These are phyloP conservation scores for Pseudoperonospora humuli DNA, from an alignment of 352 stramenopile species.

Conservation along the genomic window DNA sequence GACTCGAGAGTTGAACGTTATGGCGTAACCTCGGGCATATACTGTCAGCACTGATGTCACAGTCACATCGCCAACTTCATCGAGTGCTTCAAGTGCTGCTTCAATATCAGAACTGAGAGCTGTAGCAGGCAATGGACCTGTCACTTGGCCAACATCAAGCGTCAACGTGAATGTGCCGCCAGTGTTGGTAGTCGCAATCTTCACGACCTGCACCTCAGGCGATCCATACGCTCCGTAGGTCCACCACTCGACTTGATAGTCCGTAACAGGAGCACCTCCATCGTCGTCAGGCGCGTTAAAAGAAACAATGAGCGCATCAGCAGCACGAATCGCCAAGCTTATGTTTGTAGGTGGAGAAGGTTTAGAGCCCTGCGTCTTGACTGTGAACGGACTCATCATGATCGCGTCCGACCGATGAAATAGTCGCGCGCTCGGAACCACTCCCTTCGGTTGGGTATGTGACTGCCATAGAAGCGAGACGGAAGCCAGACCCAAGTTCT, in stretches of 20 bases:
- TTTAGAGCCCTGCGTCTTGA: conserved; percentile 48
- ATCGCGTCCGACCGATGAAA: conserved; percentile 73
- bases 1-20: conserved; percentile 55
- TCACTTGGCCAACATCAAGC: conserved; percentile 37
- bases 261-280: conserved; percentile 75
- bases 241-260: conserved; percentile 89
- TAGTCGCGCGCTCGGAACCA: conserved; percentile 83
- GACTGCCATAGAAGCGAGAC: conserved; percentile 87
- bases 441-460: conserved; percentile 71
- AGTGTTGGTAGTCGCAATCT: conserved; percentile 67
- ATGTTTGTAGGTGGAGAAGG: conserved; percentile 37
- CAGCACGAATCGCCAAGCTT: conserved; percentile 36
- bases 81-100: conserved; percentile 66
- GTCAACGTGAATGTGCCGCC: conserved; percentile 79
- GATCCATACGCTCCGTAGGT: conserved; percentile 37
- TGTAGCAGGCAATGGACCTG: conserved; percentile 43
- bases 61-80: conserved; percentile 68
- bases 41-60: conserved; percentile 34
- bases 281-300: conserved; percentile 80
- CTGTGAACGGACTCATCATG: conserved; percentile 50
- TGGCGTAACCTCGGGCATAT: conserved; percentile 34
- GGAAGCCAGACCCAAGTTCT: conserved; percentile 82
- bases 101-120: conserved; percentile 72
- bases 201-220: conserved; percentile 74
- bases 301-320: conserved; percentile 64